These are phyloP conservation scores for Linum tenue DNA, from an alignment of 345 rosid species.

Conservation along the genomic window DNA sequence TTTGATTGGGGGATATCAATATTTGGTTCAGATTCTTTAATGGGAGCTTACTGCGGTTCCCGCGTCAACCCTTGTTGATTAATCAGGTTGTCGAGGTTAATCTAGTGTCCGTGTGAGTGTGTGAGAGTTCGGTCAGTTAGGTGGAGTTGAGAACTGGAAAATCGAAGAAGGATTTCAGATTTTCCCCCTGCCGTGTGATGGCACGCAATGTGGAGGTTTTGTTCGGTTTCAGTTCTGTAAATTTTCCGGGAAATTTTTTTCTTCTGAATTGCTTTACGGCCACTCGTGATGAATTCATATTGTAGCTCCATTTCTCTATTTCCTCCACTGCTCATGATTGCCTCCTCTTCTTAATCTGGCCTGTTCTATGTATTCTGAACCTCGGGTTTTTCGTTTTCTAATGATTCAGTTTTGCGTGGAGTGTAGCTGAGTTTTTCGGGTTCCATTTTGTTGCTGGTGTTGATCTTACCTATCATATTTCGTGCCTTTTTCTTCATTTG, in stretches of 20 bases:
- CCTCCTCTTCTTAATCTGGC: too few relatives aligned
- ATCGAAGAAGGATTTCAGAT: neutral
- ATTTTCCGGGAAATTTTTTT: neutral
- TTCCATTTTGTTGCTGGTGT: neutral
- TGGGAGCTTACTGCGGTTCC: constrained; percentile 1
- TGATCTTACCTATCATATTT: neutral
- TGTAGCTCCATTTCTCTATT: neutral
- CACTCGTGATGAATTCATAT: neutral
- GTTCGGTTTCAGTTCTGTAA: neutral
- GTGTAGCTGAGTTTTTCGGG: neutral
- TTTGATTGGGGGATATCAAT: neutral
- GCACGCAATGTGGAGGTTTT: constrained; percentile 6
- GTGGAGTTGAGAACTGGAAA: neutral
- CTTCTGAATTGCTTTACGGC: neutral
- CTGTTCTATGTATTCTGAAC: too few relatives aligned
- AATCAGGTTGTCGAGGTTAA: constrained; percentile 8
- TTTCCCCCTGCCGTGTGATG: constrained; percentile 9
- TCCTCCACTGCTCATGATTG: neutral
- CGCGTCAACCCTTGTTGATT: neutral
- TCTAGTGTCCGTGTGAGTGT: constrained; percentile 4
- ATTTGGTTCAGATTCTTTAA: neutral
- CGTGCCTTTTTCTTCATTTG: neutral
- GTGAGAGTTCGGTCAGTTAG: constrained; percentile 17
- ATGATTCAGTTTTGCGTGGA: neutral
- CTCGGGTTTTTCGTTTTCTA: neutral